Base-by-base conservation (phyloP, 257 asterid species). In the Pogostemon cablin region DNA sequence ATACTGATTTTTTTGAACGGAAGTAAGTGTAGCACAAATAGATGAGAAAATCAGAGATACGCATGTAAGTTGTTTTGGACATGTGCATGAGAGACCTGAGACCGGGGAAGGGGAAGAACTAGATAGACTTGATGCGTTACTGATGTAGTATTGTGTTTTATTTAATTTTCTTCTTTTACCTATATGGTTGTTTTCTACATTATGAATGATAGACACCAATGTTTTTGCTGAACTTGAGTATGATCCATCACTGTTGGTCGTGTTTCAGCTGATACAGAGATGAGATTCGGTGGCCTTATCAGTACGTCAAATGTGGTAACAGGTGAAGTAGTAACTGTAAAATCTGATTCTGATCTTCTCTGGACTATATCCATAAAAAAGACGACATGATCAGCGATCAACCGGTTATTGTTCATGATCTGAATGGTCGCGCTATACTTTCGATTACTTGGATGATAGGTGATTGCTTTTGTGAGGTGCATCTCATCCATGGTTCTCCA, bases 271-370 rank as follows among this genome's bases (percentile, higher is more conserved):
- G 78, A 83, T 42, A 84, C 90, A 1, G 96, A 82, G 70, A 87
- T 95, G 99, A 79, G 79, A 52, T 95, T 95, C 43, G 99, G 99
- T 38, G 96, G 93, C 15, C 85, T 87, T 55, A 55, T 93, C 84
- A 93, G 98, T 52, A 93, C 98, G 53, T 90, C 97, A 39, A 91
- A 93, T 73, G 49, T 86, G 25, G 99, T 83, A 0, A 68, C 78
- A 62, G 96, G 74, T 38, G 84, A 81, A 37, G 25, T 77, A 65
- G 90, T 95, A 32, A 91, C 93, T 0, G 96, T 93, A 78, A 82
- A 69, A 77, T 87, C 96, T n/a, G 89, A 89, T 64, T 52, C 92
- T 0, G 85, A 95, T 79, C 96, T 91, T 72, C 92, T 91, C 17
- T 95, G 97, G 99, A 91, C 98, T 12, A 83, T 91, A 77, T 87